Percentiles rank a stretch among this genome's conserved stretches.
phyloP scores from a whole-genome alignment of 2,329 filamentous ascomycete genomes.

The Pseudogymnoascus sp. region DNA sequence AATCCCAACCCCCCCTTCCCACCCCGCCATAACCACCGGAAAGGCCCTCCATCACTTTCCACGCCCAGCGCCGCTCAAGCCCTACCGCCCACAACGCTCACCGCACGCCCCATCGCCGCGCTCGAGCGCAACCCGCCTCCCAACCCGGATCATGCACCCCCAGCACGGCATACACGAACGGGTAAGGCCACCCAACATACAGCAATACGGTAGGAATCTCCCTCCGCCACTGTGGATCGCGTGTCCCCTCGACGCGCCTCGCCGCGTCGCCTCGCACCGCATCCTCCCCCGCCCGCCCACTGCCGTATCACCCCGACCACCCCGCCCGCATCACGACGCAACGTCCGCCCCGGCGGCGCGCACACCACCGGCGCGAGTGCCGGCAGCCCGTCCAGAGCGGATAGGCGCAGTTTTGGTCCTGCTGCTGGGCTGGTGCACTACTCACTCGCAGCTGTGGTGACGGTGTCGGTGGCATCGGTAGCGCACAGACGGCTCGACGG shows the following conservation, averaged over 20 bases:
- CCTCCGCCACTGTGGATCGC: neutral
- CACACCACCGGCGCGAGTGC: neutral
- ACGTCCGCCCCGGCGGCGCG: neutral
- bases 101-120: neutral
- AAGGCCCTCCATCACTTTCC: neutral
- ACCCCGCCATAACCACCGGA: neutral
- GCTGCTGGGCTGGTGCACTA: too few relatives aligned
- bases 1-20: neutral
- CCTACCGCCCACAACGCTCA: neutral
- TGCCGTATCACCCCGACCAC: neutral
- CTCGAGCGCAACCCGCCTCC: neutral
- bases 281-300: neutral
- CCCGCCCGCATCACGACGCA: neutral
- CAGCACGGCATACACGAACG: neutral
- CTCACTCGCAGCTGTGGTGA: too few relatives aligned
- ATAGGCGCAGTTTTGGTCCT: neutral
- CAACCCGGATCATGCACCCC: neutral
- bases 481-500: neutral
- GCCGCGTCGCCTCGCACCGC: neutral
- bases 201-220: neutral
- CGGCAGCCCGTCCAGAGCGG: neutral
- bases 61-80: neutral
- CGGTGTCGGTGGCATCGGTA: neutral
- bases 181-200: neutral
- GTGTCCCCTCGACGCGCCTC: neutral